phyloP scores from a whole-genome alignment of 495 filamentous ascomycete species.

The Penicillium simplicissimum region DNA sequence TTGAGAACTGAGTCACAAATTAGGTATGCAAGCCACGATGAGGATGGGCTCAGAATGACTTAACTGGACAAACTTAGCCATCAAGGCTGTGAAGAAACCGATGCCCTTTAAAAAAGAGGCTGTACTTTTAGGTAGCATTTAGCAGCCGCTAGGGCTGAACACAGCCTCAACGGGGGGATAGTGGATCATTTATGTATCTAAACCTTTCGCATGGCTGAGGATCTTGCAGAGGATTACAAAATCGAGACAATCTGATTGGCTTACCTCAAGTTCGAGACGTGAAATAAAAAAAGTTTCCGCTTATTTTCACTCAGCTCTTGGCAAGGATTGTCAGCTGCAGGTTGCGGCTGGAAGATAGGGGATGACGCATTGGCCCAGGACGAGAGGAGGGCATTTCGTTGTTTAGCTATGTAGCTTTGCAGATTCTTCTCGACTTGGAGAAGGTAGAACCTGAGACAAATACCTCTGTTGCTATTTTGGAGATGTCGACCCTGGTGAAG shows the following conservation, averaged over 20 bases:
- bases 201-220: not conserved
- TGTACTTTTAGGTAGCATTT: not conserved
- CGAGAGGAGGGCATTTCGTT: not conserved
- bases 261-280: slow-evolving; percentile 74
- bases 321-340: not conserved
- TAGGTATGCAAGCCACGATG: no score
- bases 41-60: no score
- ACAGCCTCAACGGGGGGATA: not conserved
- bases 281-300: slow-evolving; percentile 82
- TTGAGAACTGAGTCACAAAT: no score
- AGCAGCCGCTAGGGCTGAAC: not conserved
- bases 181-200: not conserved
- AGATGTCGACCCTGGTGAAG: no score
- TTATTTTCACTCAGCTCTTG: slow-evolving; percentile 63
- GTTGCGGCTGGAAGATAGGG: not conserved
- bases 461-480: no score
- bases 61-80: no score
- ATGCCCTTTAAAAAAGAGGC: not conserved
- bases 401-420: no score
- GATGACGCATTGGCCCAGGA: not conserved
- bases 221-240: slow-evolving; percentile 74
- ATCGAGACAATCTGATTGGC: not conserved
- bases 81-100: not conserved
- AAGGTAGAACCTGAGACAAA: no score
- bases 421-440: no score